A percentile compares a stretch with the other conserved stretches of the same genome.
Evolutionary conservation across 2,329 filamentous ascomycete species (phyloP).

Genomic region (Orbilia ellipsospora): DNA sequence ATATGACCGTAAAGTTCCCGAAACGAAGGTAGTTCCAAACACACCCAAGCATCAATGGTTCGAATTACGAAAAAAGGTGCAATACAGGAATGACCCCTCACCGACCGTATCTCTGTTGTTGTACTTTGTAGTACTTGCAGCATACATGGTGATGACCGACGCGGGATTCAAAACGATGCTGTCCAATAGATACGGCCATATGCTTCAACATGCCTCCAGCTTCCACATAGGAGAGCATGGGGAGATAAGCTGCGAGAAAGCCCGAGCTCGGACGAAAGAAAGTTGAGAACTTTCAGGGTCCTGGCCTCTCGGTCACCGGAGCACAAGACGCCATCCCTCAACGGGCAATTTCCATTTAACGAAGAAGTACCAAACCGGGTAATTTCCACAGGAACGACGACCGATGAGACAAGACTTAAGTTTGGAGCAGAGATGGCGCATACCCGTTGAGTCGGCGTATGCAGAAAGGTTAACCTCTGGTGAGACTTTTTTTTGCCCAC

Average conservation of each 20-base stretch:
- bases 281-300: constrained; percentile 22
- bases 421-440: background rate
- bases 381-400: background rate
- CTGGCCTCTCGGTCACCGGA: constrained; percentile 52
- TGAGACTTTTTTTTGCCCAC: too few species aligned
- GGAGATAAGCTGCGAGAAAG: background rate
- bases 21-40: too few species aligned
- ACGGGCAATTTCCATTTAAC: constrained; percentile 13
- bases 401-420: background rate
- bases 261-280: constrained; percentile 55
- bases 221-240: too few species aligned
- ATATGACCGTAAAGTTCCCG: too few species aligned
- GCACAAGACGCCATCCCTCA: constrained; percentile 7
- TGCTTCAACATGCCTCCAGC: constrained; percentile 5
- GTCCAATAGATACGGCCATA: constrained; percentile 45
- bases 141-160: background rate
- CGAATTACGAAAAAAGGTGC: too few species aligned
- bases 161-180: constrained; percentile 14
- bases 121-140: constrained; percentile 4
- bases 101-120: too few species aligned
- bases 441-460: background rate
- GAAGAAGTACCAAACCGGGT: background rate
- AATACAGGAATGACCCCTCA: too few species aligned
- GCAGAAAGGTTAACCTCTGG: too few species aligned
- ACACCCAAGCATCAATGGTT: too few species aligned